Base-by-base conservation (phyloP, 2,329 filamentous ascomycete genomes). In the Thermoascus crustaceus region DNA sequence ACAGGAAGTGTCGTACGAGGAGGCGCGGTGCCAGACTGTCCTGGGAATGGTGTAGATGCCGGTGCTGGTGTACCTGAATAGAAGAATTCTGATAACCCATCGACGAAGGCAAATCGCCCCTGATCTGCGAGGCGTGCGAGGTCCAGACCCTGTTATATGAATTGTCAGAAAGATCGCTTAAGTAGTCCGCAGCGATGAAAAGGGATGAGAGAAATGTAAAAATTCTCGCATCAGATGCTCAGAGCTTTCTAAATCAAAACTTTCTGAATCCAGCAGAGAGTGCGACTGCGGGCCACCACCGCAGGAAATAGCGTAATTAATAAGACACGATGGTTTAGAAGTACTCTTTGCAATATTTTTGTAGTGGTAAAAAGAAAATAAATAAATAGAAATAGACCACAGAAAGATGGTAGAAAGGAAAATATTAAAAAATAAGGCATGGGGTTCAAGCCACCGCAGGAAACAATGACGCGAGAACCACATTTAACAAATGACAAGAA, bases 91-190 rank as follows among this genome's bases (percentile, higher is more conserved):
- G 70, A 74, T 39, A 91, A 64, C 13, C 84, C 85, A 59, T 94
- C 86, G 20, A 94, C 70, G 47, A 86, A 89, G 27, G 67, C 63
- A 49, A 94, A 81, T 34, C 71, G 72, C 20, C 73, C 73, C 41
- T 73, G 72, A 22, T 68, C 67, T 35, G 63, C 59, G 4, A 80
- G 57, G 4, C 69, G 69, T 11, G 80, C 73, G 33, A 91, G 65
- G 59, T 93, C 85, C 32, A 91, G 53, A 2, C 83, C 84, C 73
- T 82, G 30, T n/a, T 14, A 26, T 2, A 31, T 3, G 10, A 19
- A 7, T 9, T 17, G n/a, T n/a, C n/a, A n/a, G n/a, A n/a, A n/a
- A n/a, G n/a, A n/a, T 24, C 45, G 24, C 43, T 20, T 32, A 20
- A 32, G n/a, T 11, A 8, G 20, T 34, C 14, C 19, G 14, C 22